These are phyloP conservation scores for Lasiosphaeria hispida DNA, from an alignment of 495 filamentous ascomycete species.

Conservation along the genomic window DNA sequence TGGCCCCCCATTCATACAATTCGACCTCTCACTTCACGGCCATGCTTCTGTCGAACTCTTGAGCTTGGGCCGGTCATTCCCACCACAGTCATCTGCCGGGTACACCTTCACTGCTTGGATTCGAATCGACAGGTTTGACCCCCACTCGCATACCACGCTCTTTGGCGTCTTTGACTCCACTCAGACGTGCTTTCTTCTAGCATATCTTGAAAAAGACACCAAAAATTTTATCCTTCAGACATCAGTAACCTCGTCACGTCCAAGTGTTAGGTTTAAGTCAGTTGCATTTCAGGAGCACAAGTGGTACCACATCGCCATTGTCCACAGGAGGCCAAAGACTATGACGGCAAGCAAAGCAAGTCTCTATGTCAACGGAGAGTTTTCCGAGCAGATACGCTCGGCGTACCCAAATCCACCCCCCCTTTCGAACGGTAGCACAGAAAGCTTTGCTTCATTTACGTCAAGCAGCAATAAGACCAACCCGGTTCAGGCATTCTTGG, in stretches of 20 bases:
- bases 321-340: slow-evolving; percentile 75
- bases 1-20: slow-evolving; percentile 81
- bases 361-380: slow-evolving; percentile 89
- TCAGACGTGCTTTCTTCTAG: slow-evolving; percentile 91
- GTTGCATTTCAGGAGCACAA: slow-evolving; percentile 64
- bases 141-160: slow-evolving; percentile 82
- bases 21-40: slow-evolving; percentile 85
- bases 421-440: slow-evolving; percentile 53
- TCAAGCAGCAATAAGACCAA: slow-evolving; percentile 55
- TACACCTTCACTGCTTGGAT: slow-evolving; percentile 92
- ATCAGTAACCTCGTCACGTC: slow-evolving; percentile 78
- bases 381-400: slow-evolving; percentile 86
- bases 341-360: slow-evolving; percentile 77
- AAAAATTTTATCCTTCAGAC: slow-evolving; percentile 94
- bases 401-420: slow-evolving; percentile 76
- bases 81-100: slow-evolving; percentile 65
- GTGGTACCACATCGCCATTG: slow-evolving; percentile 92
- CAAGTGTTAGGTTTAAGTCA: slow-evolving; percentile 91
- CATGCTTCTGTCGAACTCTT: slow-evolving; percentile 86
- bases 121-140: slow-evolving; percentile 80
- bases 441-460: slow-evolving; percentile 59
- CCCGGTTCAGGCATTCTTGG: slow-evolving; percentile 86
- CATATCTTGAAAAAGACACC: slow-evolving; percentile 93
- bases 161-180: slow-evolving; percentile 93
- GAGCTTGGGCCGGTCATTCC: slow-evolving; percentile 77